Percentiles rank a stretch among this genome's conserved stretches.
Conservation (phyloP, 2,329 filamentous ascomycete genomes). For the Epichloe uncinata region DNA sequence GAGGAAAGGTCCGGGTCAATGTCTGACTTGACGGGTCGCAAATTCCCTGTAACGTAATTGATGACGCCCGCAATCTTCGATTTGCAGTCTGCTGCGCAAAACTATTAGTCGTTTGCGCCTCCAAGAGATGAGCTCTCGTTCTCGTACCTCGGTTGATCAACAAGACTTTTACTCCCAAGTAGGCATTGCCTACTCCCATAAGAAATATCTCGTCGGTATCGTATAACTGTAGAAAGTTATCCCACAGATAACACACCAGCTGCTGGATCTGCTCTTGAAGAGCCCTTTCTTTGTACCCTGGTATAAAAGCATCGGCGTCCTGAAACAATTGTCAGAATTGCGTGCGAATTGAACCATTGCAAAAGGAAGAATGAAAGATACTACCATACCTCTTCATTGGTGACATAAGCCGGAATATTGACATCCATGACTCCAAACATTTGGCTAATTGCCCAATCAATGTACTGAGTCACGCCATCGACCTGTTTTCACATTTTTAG, state of each 20-base stretch:
- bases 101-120: not conserved
- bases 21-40: constrained; percentile 70
- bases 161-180: constrained; percentile 68
- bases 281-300: constrained; percentile 29
- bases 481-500: constrained; percentile 39
- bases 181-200: constrained; percentile 81
- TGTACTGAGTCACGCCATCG: constrained; percentile 67
- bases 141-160: constrained; percentile 60
- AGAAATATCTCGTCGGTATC: constrained; percentile 64
- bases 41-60: constrained; percentile 65
- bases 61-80: constrained; percentile 57
- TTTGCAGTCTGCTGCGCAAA: constrained; percentile 40
- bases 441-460: constrained; percentile 68
- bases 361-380: not conserved
- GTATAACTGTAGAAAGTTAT: constrained; percentile 83
- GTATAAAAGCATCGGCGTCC: constrained; percentile 35
- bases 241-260: constrained; percentile 80
- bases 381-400: constrained; percentile 40
- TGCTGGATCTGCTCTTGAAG: constrained; percentile 53
- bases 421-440: constrained; percentile 80
- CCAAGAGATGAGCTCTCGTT: too few species aligned
- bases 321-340: constrained; percentile 8
- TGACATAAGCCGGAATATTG: constrained; percentile 72
- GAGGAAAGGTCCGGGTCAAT: constrained; percentile 55
- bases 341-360: not conserved